Base-by-base conservation (phyloP, 1,139 yeast species). In the Hyphopichia khmerensis region DNA sequence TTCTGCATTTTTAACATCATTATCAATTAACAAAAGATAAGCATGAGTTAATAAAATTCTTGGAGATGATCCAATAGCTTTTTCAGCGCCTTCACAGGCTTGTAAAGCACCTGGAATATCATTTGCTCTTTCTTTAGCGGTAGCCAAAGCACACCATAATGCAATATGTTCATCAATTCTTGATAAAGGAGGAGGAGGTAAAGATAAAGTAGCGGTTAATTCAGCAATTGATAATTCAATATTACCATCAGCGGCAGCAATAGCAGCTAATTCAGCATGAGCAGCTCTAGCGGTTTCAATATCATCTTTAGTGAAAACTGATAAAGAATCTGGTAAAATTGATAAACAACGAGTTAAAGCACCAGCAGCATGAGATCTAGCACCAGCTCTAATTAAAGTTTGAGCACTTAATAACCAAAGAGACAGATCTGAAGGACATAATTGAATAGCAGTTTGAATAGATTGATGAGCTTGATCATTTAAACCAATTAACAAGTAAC, bases 181-280 rank as follows among this genome's bases (percentile, higher is more conserved):
- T 4, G 71, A 64, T 29, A 69, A 60, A 13, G 79, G 73, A 13
- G 77, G 75, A 2, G 81, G 77, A 1, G 78, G 77, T 35, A 77
- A 59, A 26, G 77, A 65, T 42, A 79, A 60, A 0, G 82, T 77
- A 1, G 75, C 69, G 13, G 72, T 66, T 30, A 79, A 55, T 52
- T 79, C 83, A 10, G 70, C 62, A 14, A 74, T 69, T 18, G 79
- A 73, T 35, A 64, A 51, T 43, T 76, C 79, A 39, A 73, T 65
- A 51, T 78, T 70, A 17, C 75, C 75, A 35, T 76, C 77, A n/a
- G 75, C 68, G 2, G 78, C 73, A 11, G 79, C 77, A 24, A 79
- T 65, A 9, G 78, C 74, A 0, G 81, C 82, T 43, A 79, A 59
- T 49, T 77, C 80, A 3, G 79, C 73, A 55, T 78, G 83, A 3